Percentiles rank a stretch among this genome's conserved stretches.
Conservation (phyloP, 192 early-diverging fungal genomes). For the Helicostylum pulchrum region DNA sequence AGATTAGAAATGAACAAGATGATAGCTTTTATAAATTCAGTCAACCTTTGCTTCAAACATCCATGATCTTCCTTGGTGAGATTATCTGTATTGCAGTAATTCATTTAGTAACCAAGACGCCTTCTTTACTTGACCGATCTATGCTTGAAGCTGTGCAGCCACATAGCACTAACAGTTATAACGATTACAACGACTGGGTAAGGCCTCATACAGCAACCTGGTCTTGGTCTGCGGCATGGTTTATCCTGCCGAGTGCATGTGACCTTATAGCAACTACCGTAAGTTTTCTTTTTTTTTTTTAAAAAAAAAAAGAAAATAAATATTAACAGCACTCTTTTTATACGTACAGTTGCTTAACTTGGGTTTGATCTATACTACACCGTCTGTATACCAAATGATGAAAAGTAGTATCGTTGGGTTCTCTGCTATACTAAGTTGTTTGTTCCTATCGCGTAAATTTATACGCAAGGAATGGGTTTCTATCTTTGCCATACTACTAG, state of each 20-base stretch:
- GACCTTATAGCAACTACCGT: slow-evolving; percentile 26
- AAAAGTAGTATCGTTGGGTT: slow-evolving; percentile 29
- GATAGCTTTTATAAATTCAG: background rate
- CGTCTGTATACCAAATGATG: slow-evolving; percentile 32
- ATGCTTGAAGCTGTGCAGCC: slow-evolving; percentile 16
- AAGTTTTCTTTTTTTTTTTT: background rate
- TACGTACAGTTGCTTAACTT: slow-evolving; percentile 28
- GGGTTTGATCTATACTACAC: slow-evolving; percentile 27
- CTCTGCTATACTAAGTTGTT: slow-evolving; percentile 24
- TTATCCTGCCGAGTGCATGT: slow-evolving; percentile 30
- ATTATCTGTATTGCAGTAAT: slow-evolving; percentile 27
- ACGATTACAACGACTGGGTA: slow-evolving; percentile 1
- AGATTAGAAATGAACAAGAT: background rate
- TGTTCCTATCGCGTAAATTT: slow-evolving; percentile 26
- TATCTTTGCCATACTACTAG: slow-evolving; percentile 12
- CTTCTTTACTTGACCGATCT: slow-evolving; percentile 17
- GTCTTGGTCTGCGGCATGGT: slow-evolving; percentile 16
- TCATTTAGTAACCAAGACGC: slow-evolving; percentile 20
- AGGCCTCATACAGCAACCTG: slow-evolving; percentile 10
- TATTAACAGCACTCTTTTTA: too few species aligned
- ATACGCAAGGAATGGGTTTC: slow-evolving; percentile 20
- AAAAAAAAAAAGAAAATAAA: too few species aligned
- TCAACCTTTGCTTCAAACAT: slow-evolving; percentile 31
- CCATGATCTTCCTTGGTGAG: slow-evolving; percentile 33
- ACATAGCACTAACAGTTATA: background rate